Evolutionary conservation across 495 filamentous ascomycete species (phyloP).

Genomic region (Mytilinidion resinicola): DNA sequence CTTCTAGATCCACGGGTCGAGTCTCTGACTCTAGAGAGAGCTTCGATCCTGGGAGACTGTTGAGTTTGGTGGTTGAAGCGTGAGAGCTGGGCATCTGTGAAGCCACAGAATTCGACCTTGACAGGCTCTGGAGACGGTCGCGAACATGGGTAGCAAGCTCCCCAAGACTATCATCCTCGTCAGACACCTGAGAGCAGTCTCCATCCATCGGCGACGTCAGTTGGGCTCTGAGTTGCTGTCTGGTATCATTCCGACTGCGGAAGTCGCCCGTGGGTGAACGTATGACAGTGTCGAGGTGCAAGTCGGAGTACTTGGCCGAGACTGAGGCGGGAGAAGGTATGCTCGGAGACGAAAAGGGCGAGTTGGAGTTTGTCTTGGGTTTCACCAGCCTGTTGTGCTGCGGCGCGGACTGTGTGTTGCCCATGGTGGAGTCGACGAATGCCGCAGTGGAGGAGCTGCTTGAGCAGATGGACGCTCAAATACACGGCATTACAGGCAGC

Average conservation of each 20-base stretch:
- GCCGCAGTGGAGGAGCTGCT: neutral
- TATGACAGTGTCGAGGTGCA: slow-evolving; percentile 6
- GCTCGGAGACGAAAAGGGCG: slow-evolving; percentile 9
- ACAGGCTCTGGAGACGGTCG: slow-evolving; percentile 12
- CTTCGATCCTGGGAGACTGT: slow-evolving; percentile 16
- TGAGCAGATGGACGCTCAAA: neutral
- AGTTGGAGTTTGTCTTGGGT: slow-evolving; percentile 28
- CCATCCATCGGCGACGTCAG: slow-evolving; percentile 15
- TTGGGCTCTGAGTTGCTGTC: slow-evolving; percentile 13
- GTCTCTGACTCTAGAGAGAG: slow-evolving; percentile 17
- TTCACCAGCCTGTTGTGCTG: slow-evolving; percentile 27
- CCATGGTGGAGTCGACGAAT: slow-evolving; percentile 12
- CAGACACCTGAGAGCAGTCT: neutral
- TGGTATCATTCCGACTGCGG: neutral
- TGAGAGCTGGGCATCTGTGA: slow-evolving; percentile 6
- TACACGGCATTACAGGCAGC: neutral
- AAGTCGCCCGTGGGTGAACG: neutral
- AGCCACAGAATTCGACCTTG: slow-evolving; percentile 13
- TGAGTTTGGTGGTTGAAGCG: slow-evolving; percentile 9
- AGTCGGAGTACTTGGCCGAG: slow-evolving; percentile 17
- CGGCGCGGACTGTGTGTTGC: slow-evolving; percentile 20
- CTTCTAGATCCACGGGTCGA: slow-evolving; percentile 30
- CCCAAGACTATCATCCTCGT: slow-evolving; percentile 15
- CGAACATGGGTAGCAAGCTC: slow-evolving; percentile 21
- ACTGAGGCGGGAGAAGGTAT: slow-evolving; percentile 7